phyloP scores from a whole-genome alignment of 306 rosid species.

The Prunus salicina region DNA sequence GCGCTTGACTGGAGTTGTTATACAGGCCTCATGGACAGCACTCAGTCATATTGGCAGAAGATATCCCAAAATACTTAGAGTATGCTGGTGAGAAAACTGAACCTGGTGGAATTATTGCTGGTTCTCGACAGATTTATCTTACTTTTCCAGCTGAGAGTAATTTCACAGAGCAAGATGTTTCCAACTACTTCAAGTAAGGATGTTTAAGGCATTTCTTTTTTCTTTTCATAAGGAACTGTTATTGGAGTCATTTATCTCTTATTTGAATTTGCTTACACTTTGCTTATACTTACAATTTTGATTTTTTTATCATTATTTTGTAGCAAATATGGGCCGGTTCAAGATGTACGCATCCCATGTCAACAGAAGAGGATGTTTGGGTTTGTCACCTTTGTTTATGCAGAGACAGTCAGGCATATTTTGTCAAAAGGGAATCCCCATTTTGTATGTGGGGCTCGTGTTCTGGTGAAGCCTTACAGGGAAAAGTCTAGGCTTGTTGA shows the following conservation, averaged over 20 bases:
- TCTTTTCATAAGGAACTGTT: neutral
- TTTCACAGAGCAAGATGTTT: slow-evolving; percentile 46
- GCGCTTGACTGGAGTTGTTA: slow-evolving; percentile 1
- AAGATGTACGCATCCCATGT: slow-evolving; percentile 52
- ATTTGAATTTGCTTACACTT: neutral
- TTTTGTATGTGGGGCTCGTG: slow-evolving; percentile 44
- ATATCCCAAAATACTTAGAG: slow-evolving; percentile 32
- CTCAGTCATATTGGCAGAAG: slow-evolving; percentile 42
- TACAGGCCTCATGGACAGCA: slow-evolving; percentile 55
- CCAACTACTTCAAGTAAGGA: slow-evolving; percentile 44
- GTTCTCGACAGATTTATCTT: slow-evolving; percentile 46
- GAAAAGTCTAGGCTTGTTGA: slow-evolving; percentile 41
- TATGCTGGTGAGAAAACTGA: slow-evolving; percentile 34
- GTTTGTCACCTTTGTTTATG: slow-evolving; percentile 43
- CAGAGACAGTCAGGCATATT: slow-evolving; percentile 42
- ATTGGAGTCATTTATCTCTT: neutral
- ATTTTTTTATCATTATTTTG: neutral
- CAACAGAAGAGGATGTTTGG: slow-evolving; percentile 58
- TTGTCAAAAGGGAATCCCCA: slow-evolving; percentile 46
- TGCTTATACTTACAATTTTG: neutral
- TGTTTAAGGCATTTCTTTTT: too few relatives aligned
- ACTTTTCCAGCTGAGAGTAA: slow-evolving; percentile 52
- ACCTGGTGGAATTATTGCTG: slow-evolving; percentile 28
- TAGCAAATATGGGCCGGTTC: slow-evolving; percentile 55
- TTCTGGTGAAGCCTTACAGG: slow-evolving; percentile 49